These are phyloP conservation scores for Rutstroemia sp. DNA, from an alignment of 2,329 filamentous ascomycete species.

Conservation along the genomic window DNA sequence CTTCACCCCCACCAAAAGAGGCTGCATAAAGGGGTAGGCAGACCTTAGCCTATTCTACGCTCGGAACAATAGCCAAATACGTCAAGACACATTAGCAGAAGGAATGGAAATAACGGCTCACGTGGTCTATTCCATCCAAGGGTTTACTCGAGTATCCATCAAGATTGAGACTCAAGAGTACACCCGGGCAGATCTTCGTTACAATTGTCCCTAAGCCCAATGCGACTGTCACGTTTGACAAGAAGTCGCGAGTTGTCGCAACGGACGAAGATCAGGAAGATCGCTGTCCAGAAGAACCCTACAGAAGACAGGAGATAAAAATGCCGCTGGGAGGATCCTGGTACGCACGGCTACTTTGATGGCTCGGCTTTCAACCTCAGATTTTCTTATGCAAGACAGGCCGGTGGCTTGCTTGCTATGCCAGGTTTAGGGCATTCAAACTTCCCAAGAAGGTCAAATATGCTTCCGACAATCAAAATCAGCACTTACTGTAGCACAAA, in stretches of 20 bases:
- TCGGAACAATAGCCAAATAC: slow-evolving; percentile 3
- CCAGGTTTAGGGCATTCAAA: neutral
- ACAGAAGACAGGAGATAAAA: neutral
- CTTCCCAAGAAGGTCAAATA: neutral
- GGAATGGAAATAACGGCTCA: neutral
- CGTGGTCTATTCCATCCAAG: neutral
- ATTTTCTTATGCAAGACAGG: slow-evolving; percentile 1
- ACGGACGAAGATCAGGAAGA: neutral
- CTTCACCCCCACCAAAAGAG: slow-evolving; percentile 2
- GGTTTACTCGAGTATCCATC: neutral
- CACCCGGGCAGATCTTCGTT: neutral
- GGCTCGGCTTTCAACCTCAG: neutral
- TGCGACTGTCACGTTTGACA: neutral
- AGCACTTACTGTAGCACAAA: neutral
- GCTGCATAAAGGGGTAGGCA: slow-evolving; percentile 8
- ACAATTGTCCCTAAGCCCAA: neutral
- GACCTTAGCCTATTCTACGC: slow-evolving; percentile 1
- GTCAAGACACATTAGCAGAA: slow-evolving; percentile 3
- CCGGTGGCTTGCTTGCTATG: neutral
- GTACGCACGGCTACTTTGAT: neutral
- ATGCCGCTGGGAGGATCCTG: slow-evolving; percentile 1
- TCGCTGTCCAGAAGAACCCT: neutral
- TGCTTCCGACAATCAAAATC: neutral
- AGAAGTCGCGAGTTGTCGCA: neutral
- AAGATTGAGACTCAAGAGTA: too few relatives aligned